These are phyloP conservation scores for Anisodus tanguticus DNA, from an alignment of 257 asterid genomes.

Conservation along the genomic window DNA sequence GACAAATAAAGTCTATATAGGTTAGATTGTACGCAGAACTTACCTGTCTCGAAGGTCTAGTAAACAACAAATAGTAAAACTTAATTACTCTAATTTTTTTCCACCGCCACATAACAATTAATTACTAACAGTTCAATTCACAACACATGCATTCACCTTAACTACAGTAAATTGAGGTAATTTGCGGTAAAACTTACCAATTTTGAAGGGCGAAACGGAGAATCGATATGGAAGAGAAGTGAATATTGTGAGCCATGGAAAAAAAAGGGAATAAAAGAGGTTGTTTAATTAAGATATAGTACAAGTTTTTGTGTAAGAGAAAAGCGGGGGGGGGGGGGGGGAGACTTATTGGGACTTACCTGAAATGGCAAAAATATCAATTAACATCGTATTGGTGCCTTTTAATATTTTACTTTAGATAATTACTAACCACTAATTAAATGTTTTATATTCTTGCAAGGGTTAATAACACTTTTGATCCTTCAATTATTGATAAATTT, in stretches of 20 bases:
- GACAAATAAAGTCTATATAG: no score
- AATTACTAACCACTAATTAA: conserved; percentile 30
- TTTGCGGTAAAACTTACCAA: background rate
- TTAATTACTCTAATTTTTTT: background rate
- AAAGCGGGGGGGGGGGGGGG: background rate
- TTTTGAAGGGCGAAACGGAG: background rate
- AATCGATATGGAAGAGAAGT: conserved; percentile 12
- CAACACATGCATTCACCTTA: background rate
- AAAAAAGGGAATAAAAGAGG: background rate
- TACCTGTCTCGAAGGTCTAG: no score
- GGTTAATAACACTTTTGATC: background rate
- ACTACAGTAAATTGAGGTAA: background rate
- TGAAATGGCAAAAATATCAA: conserved; percentile 38
- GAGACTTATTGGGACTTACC: conserved; percentile 39
- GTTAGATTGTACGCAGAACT: no score
- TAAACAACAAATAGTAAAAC: background rate
- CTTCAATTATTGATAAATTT: background rate
- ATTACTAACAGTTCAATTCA: background rate
- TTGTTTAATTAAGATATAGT: background rate
- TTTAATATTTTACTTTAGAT: background rate
- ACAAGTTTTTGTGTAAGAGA: background rate
- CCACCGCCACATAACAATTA: background rate
- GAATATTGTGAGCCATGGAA: conserved; percentile 38
- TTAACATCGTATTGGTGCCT: background rate
- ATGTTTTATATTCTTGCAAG: background rate